Conservation (phyloP, 257 asterid species). For the Eucommia ulmoides region DNA sequence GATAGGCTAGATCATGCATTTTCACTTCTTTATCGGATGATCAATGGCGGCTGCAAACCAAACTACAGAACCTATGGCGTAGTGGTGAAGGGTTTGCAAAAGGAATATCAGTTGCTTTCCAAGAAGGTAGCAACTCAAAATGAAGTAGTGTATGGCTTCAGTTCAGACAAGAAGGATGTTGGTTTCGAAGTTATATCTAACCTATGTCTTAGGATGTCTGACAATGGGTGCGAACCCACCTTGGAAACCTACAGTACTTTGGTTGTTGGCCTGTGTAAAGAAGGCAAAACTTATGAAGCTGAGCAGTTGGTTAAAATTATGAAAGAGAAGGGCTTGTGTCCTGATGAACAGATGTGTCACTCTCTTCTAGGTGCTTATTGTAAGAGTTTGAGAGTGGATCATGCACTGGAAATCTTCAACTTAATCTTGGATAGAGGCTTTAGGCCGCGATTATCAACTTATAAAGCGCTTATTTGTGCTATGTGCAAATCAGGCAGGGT, state of each 20-base stretch:
- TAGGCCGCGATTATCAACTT: slow-evolving; percentile 45
- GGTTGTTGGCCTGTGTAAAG: slow-evolving; percentile 49
- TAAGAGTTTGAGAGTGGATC: slow-evolving; percentile 44
- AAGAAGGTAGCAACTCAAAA: slow-evolving; percentile 26
- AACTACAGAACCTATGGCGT: slow-evolving; percentile 55
- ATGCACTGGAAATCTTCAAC: slow-evolving; percentile 47
- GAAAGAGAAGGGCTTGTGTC: slow-evolving; percentile 61
- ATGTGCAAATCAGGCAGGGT: slow-evolving; percentile 35
- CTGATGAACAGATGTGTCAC: slow-evolving; percentile 47
- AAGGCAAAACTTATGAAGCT: slow-evolving; percentile 57
- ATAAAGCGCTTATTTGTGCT: slow-evolving; percentile 36
- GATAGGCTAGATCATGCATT: slow-evolving; percentile 62
- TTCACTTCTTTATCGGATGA: slow-evolving; percentile 48
- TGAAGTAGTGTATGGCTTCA: slow-evolving; percentile 18
- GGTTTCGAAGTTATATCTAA: slow-evolving; percentile 25
- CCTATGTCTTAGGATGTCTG: slow-evolving; percentile 56
- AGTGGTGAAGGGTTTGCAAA: slow-evolving; percentile 65
- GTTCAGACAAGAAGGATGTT: slow-evolving; percentile 27
- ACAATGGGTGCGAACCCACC: slow-evolving; percentile 52
- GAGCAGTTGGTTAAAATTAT: slow-evolving; percentile 53
- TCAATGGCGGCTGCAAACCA: slow-evolving; percentile 53
- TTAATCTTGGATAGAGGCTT: slow-evolving; percentile 29
- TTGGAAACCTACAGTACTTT: slow-evolving; percentile 38
- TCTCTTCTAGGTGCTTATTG: slow-evolving; percentile 63
- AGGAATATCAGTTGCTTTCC: slow-evolving; percentile 25